Percentiles rank a stretch among this genome's conserved stretches.
Conservation (phyloP, 2,329 filamentous ascomycete genomes). For the Immersiporthe knoxdaviesiana region DNA sequence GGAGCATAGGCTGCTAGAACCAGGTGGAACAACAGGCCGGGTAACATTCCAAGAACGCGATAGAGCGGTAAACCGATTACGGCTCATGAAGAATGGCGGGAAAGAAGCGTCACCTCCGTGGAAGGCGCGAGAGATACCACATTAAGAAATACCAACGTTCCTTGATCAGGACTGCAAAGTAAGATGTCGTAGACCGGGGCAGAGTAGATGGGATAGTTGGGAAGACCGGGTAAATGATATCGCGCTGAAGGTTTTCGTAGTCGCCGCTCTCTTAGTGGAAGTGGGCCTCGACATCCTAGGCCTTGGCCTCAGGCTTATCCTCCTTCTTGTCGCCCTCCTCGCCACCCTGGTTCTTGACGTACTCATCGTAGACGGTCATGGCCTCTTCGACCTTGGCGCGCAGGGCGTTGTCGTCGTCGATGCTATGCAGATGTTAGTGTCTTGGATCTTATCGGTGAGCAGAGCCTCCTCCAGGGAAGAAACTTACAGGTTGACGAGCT, state of each 20-base stretch:
- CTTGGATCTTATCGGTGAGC: conserved; percentile 2
- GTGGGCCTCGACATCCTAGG: conserved; percentile 39
- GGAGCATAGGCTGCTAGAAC: conserved; percentile 25
- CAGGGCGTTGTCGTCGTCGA: conserved; percentile 86
- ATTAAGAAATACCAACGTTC: conserved; percentile 24
- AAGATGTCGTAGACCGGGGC: conserved; percentile 15
- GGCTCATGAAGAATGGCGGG: conserved; percentile 25
- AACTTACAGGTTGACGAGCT: conserved; percentile 94
- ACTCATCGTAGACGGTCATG: conserved; percentile 96
- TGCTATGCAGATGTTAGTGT: conserved; percentile 55
- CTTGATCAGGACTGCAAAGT: conserved; percentile 15
- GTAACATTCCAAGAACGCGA: conserved; percentile 15
- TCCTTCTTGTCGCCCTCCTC: conserved; percentile 48
- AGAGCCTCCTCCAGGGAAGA: too few species aligned
- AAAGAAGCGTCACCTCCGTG: conserved; percentile 23
- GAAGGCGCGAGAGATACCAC: conserved; percentile 23
- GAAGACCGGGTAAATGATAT: conserved; percentile 20
- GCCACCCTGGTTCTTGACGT: conserved; percentile 79
- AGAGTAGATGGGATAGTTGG: conserved; percentile 13
- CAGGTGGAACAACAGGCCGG: conserved; percentile 20
- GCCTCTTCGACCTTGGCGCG: conserved; percentile 97
- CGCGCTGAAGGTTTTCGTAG: conserved; percentile 19
- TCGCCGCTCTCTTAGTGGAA: conserved; percentile 18
- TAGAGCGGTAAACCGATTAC: conserved; percentile 11
- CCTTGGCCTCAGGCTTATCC: conserved; percentile 59